These are phyloP conservation scores for Stagonosporopsis cucurbitacearum DNA, from an alignment of 2,329 filamentous ascomycete genomes.

Conservation along the genomic window DNA sequence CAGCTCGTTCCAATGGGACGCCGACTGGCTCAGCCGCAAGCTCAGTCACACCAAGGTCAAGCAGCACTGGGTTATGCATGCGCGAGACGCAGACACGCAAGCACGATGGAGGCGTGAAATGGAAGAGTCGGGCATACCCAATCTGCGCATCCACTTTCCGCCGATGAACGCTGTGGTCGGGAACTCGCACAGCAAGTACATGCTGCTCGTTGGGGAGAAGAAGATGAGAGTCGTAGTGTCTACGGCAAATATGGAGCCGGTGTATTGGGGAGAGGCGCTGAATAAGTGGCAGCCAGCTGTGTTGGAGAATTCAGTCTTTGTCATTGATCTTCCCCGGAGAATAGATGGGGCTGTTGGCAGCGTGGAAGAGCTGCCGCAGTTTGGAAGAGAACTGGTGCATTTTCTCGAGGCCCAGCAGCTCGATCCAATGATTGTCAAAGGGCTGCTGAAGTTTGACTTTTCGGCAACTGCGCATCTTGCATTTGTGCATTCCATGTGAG, in stretches of 20 bases:
- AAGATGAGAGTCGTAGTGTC: slow-evolving; percentile 84
- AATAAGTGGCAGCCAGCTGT: slow-evolving; percentile 56
- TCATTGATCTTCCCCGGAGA: slow-evolving; percentile 85
- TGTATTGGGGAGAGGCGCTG: slow-evolving; percentile 83
- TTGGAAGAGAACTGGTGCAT: slow-evolving; percentile 72
- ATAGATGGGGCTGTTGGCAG: slow-evolving; percentile 30
- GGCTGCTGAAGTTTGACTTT: slow-evolving; percentile 83
- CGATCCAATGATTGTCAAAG: slow-evolving; percentile 68
- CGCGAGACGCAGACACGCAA: slow-evolving; percentile 54
- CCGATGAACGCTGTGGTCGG: slow-evolving; percentile 73
- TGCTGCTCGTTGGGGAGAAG: slow-evolving; percentile 78
- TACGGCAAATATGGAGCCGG: slow-evolving; percentile 82
- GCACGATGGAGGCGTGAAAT: slow-evolving; percentile 33
- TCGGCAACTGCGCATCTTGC: slow-evolving; percentile 71
- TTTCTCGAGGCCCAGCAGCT: slow-evolving; percentile 74
- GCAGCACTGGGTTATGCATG: slow-evolving; percentile 66
- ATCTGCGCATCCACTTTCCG: slow-evolving; percentile 78
- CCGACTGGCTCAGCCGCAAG: slow-evolving; percentile 75
- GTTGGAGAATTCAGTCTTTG: slow-evolving; percentile 68
- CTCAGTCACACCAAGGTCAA: slow-evolving; percentile 64
- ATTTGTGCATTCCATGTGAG: slow-evolving; percentile 86
- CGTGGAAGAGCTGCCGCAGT: slow-evolving; percentile 56
- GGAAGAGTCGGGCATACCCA: slow-evolving; percentile 50
- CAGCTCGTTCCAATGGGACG: slow-evolving; percentile 87
- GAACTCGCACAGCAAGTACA: slow-evolving; percentile 92